Conservation (phyloP, 2,329 filamentous ascomycete genomes). For the Fusarium verrucosum region DNA sequence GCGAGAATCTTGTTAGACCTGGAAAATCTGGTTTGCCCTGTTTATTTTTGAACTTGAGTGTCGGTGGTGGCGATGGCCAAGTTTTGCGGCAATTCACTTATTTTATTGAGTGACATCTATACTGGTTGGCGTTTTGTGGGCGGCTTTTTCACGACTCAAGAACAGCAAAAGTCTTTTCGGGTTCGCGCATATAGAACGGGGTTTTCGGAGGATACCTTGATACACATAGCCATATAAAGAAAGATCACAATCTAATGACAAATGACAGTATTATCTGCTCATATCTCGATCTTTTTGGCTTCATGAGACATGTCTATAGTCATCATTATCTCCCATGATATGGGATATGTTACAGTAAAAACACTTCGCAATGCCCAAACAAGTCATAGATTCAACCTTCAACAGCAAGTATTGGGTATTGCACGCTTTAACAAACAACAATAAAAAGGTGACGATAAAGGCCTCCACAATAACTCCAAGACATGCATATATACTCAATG, state of each 20-base stretch:
- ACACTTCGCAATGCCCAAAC: neutral
- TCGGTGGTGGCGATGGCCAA: slow-evolving; percentile 22
- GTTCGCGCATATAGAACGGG: slow-evolving; percentile 42
- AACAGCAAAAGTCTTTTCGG: slow-evolving; percentile 43
- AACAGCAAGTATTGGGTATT: neutral
- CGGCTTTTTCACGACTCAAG: slow-evolving; percentile 33
- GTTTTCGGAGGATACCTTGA: slow-evolving; percentile 37
- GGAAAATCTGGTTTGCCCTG: slow-evolving; percentile 25
- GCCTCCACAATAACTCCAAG: slow-evolving; percentile 33
- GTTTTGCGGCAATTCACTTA: slow-evolving; percentile 29
- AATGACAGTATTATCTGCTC: slow-evolving; percentile 9
- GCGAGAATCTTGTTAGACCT: slow-evolving; percentile 30
- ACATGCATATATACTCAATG: slow-evolving; percentile 30
- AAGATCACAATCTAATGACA: slow-evolving; percentile 37
- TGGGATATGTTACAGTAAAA: neutral
- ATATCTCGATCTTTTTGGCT: neutral
- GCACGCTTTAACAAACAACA: neutral
- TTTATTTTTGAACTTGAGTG: slow-evolving; percentile 29
- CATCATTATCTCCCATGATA: neutral
- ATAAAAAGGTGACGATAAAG: slow-evolving; percentile 10
- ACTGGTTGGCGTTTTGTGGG: slow-evolving; percentile 44
- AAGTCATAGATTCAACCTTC: neutral
- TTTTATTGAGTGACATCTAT: slow-evolving; percentile 35
- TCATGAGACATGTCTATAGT: neutral
- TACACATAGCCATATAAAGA: slow-evolving; percentile 41